Conservation (phyloP, 768 basidiomycete genomes). For the Boletus insuetus region DNA sequence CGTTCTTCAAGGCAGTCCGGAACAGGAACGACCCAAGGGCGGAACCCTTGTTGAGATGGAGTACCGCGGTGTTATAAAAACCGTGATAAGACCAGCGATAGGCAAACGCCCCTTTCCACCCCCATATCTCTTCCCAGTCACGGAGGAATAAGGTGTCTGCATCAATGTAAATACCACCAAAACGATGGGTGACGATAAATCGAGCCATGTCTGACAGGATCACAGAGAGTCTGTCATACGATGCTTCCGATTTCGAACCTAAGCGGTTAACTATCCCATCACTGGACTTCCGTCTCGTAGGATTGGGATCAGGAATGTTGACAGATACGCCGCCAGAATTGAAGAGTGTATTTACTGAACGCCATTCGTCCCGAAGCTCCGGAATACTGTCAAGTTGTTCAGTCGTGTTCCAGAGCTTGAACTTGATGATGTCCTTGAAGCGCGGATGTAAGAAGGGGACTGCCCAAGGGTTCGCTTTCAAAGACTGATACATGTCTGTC, state of each 20-base stretch:
- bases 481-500: slow-evolving; percentile 76
- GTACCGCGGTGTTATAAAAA: slow-evolving; percentile 78
- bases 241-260: slow-evolving; percentile 48
- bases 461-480: slow-evolving; percentile 85
- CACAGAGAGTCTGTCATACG: no score
- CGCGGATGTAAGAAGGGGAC: slow-evolving; percentile 13
- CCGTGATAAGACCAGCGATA: slow-evolving; percentile 92
- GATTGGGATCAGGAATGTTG: slow-evolving; percentile 37
- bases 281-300: slow-evolving; percentile 13
- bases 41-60: no score
- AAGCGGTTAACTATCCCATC: slow-evolving; percentile 40
- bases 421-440: no score
- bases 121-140: no score
- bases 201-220: no score
- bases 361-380: no score
- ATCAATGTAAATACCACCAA: slow-evolving; percentile 42
- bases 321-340: slow-evolving; percentile 84
- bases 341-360: slow-evolving; percentile 52
- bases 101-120: slow-evolving; percentile 49
- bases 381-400: no score
- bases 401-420: no score
- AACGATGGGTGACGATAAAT: slow-evolving; percentile 58
- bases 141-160: no score
- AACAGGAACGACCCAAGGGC: no score
- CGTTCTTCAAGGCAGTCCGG: no score